Evolutionary conservation across 352 stramenopile genomes (phyloP), one percentile per base, ranked within the genome.

Genomic region (Globisporangium polare): DNA sequence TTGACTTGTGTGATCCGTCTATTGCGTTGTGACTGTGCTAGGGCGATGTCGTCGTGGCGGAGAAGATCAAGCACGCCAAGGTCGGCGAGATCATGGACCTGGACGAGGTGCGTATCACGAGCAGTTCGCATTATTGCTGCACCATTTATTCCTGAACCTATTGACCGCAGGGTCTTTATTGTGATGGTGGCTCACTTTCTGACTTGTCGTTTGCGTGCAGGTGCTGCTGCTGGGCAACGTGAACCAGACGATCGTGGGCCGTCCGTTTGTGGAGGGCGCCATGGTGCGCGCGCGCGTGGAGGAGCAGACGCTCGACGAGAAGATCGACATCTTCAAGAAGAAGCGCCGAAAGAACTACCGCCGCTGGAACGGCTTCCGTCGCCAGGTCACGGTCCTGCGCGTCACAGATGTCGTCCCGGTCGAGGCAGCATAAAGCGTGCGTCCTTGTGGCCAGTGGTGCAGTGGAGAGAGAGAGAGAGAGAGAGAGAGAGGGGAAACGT

Each of bases 261-360:
- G 70, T 27, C 86, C 86, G 50, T 63, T 95, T 2, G 72, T 95
- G 35, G 71, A 76, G 0, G 86, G 84, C 49, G 86, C 86, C 53
- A 74, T 85, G 35, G 86, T 95, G 58, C 80, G 82, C 52, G 86
- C 82, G 13, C 84, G 83, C 43, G 86, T 95, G 58, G 86, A 95
- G 65, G 86, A 95, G 68, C 86, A 95, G 72, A 95, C 86, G 45
- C 66, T 95, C 46, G 86, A 95, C 64, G 79, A 83, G 55, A 95
- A 95, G 69, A 91, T 95, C 56, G 84, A 93, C 68, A 85, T 95
- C 60, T 95, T 95, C 73, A 95, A 95, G 77, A 95, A 95, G 77
- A 93, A 93, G 62, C 83, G 86, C 65, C 78, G 86, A 88, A 95
- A 95, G 77, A 93, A 92, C 70, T 95, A 95, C 70, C 86, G 84